Percentiles rank a stretch among this genome's conserved stretches.
phyloP scores from a whole-genome alignment of 306 rosid species.

The Pyrus bretschneideri region DNA sequence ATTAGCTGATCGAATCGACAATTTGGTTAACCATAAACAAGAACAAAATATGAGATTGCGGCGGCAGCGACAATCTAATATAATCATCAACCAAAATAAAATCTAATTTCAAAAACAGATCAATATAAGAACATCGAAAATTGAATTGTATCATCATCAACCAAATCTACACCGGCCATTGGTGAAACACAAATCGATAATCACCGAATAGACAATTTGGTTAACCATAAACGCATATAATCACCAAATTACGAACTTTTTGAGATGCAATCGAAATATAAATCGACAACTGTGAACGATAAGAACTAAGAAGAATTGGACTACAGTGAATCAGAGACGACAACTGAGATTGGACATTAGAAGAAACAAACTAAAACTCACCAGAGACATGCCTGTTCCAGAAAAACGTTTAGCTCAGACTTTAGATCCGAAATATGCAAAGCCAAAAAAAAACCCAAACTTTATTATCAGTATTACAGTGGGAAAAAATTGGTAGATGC shows the following conservation, averaged over 20 bases:
- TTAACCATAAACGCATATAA: too few species aligned
- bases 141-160: background rate
- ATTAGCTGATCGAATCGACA: too few species aligned
- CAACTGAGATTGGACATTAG: background rate
- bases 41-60: too few species aligned
- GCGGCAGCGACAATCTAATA: too few species aligned
- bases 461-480: background rate
- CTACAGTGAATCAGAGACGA: background rate
- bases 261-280: background rate
- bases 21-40: too few species aligned
- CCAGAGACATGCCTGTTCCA: conserved; percentile 63
- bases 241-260: background rate
- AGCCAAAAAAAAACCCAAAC: background rate
- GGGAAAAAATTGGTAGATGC: too few species aligned
- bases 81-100: background rate
- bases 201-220: too few species aligned
- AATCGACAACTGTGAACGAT: background rate
- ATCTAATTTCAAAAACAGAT: background rate
- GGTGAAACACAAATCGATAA: background rate
- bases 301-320: background rate
- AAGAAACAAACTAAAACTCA: conserved; percentile 22
- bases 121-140: background rate
- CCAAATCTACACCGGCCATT: background rate
- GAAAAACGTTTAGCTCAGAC: conserved; percentile 29
- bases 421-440: conserved; percentile 40